Evolutionary conservation across 345 rosid species (phyloP).

Genomic region (Microcos paniculata): DNA sequence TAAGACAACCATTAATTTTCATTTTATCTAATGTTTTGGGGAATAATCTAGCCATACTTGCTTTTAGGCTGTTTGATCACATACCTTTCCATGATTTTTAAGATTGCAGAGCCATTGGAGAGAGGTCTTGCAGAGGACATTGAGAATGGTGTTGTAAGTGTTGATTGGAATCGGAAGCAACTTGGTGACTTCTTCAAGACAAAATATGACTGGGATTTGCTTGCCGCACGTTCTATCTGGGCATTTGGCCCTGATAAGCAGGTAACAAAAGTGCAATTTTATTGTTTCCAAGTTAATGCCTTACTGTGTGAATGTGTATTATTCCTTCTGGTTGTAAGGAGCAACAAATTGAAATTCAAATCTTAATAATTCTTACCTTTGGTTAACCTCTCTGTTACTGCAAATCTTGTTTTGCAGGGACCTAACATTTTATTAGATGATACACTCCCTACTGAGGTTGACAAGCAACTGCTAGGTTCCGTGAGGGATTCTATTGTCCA

Average conservation of each 20-base stretch:
- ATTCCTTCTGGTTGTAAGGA: constrained; percentile 3
- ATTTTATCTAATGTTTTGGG: constrained; percentile 10
- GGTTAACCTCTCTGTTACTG: constrained; percentile 3
- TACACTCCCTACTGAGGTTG: constrained; percentile 94
- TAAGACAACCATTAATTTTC: constrained; percentile 21
- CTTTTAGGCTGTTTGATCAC: neutral
- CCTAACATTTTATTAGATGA: constrained; percentile 93
- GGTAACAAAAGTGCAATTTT: constrained; percentile 37
- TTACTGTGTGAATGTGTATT: constrained; percentile 1
- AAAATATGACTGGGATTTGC: constrained; percentile 96
- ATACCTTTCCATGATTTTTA: constrained; percentile 19
- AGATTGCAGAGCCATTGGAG: constrained; percentile 98
- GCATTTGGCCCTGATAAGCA: constrained; percentile 99
- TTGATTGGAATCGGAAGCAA: constrained; percentile 81
- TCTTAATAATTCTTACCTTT: constrained; percentile 7
- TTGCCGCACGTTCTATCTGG: constrained; percentile 97
- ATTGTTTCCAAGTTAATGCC: constrained; percentile 7
- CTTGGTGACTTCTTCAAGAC: constrained; percentile 93
- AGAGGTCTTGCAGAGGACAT: constrained; percentile 95
- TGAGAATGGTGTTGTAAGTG: constrained; percentile 85
- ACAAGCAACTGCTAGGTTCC: constrained; percentile 73
- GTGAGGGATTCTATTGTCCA: constrained; percentile 96
- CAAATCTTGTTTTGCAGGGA: constrained; percentile 48
- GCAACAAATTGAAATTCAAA: neutral
- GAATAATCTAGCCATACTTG: neutral